phyloP scores from a whole-genome alignment of 2,329 filamentous ascomycete genomes.

The Colletotrichum lindemuthianum region DNA sequence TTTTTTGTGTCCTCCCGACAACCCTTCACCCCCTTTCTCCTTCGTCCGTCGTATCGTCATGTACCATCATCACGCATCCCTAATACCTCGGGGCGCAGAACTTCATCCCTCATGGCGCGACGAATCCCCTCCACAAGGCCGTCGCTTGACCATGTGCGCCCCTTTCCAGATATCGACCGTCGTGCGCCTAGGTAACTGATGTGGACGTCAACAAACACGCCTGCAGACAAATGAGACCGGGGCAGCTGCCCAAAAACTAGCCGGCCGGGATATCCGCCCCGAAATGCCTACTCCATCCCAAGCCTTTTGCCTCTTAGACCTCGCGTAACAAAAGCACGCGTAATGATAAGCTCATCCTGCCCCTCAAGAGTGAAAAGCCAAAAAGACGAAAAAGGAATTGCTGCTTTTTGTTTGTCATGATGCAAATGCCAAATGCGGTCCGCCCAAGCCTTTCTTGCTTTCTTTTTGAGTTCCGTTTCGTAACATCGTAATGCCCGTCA shows the following conservation, averaged over 20 bases:
- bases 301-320: constrained; percentile 16
- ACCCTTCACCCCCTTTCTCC: background rate
- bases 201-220: constrained; percentile 1
- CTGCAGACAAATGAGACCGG: constrained; percentile 15
- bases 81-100: background rate
- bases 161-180: background rate
- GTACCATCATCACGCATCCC: constrained; percentile 1
- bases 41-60: background rate
- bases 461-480: constrained; percentile 30
- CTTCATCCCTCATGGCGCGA: background rate
- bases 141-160: background rate
- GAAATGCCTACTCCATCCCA: constrained; percentile 12
- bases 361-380: background rate
- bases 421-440: constrained; percentile 27
- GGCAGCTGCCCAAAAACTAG: constrained; percentile 6
- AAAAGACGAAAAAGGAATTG: constrained; percentile 10
- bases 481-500: constrained; percentile 34
- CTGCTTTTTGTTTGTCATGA: constrained; percentile 31
- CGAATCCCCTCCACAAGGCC: background rate
- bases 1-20: background rate
- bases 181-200: background rate
- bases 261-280: constrained; percentile 3
- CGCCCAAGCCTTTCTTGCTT: constrained; percentile 14
- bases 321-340: constrained; percentile 14
- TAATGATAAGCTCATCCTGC: constrained; percentile 27